Conservation (phyloP, 2,329 filamentous ascomycete species). For the Fulvia fulva region DNA sequence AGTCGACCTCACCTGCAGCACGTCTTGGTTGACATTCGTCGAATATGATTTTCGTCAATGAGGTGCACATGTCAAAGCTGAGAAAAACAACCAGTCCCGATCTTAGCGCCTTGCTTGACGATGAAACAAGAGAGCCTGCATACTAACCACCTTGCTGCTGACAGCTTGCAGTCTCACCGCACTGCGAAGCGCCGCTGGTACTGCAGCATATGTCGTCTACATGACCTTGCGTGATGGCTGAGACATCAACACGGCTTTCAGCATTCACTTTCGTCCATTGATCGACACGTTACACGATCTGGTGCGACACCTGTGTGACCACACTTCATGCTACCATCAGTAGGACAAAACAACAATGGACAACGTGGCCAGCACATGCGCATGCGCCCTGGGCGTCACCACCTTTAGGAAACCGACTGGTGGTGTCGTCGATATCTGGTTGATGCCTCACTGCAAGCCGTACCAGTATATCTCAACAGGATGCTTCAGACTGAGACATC, state of each 20-base stretch:
- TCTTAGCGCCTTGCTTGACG: background rate
- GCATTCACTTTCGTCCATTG: background rate
- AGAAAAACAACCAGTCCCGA: background rate
- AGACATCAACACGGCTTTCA: background rate
- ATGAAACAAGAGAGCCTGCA: slow-evolving; percentile 3
- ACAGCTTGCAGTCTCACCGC: background rate
- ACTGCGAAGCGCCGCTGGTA: background rate
- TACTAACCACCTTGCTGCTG: slow-evolving; percentile 1
- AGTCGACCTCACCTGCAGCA: too few relatives aligned
- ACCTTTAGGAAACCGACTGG: background rate
- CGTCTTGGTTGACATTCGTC: background rate
- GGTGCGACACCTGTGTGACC: background rate
- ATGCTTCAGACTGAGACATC: background rate
- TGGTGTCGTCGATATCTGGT: background rate
- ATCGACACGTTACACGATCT: background rate
- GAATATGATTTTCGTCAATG: background rate
- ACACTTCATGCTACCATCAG: background rate
- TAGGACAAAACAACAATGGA: background rate
- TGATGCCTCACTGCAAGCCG: background rate
- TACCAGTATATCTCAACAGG: background rate
- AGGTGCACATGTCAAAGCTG: background rate
- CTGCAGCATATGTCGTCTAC: too few relatives aligned
- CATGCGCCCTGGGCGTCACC: background rate
- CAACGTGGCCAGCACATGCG: background rate
- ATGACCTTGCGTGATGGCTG: slow-evolving; percentile 4